Base-by-base conservation (phyloP, 2,329 filamentous ascomycete species). In the Scortechinia acanthostroma region DNA sequence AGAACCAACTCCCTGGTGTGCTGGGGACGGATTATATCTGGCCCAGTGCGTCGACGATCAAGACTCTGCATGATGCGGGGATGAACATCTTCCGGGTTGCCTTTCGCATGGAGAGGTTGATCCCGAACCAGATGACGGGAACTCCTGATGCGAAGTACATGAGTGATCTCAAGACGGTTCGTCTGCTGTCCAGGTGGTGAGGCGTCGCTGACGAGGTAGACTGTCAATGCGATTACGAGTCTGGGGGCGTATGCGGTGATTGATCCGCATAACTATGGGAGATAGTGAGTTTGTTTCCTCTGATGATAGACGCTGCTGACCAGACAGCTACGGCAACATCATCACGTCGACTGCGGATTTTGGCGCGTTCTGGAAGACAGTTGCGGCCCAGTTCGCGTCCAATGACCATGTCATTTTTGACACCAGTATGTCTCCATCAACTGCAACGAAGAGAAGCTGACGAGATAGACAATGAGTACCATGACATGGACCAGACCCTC, bases 11-110 rank as follows among this genome's bases (percentile, higher is more conserved):
- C 30, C 81, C 83, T 0, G 82, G 82, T 17, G 56, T 58, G 0
- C 73, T 74, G 54, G 74, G 72, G 49, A 81, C 60, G 13, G 73
- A 86, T 52, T 87, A 76, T 59, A 80, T 63, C 49, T 87, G 80
- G 68, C 80, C 81, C 2, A 69, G 75, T 43, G 59, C 70, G 15
- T 59, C 62, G 3, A 57, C 69, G 10, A 70, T 78, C 37, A 52
- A 76, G 64, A 74, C 68, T 13, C 64, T 80, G 45, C 67, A 69
- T 37, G 58, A 57, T 28, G 58, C 71, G 42, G 77, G 77, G 3
- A 74, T 74, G 62, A 80, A 80, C 56, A 72, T 68, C 42, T 80
- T 80, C 66, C 74, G 76, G 21, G 63, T 80, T 3, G 60, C 63
- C 33, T 76, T 77, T 58, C 51, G 61, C 43, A 78, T 80, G 76